Percentiles rank a stretch among this genome's conserved stretches.
These are phyloP conservation scores for Cyclotella sp. DNA, from an alignment of 108 stramenopile genomes.

Conservation along the genomic window DNA sequence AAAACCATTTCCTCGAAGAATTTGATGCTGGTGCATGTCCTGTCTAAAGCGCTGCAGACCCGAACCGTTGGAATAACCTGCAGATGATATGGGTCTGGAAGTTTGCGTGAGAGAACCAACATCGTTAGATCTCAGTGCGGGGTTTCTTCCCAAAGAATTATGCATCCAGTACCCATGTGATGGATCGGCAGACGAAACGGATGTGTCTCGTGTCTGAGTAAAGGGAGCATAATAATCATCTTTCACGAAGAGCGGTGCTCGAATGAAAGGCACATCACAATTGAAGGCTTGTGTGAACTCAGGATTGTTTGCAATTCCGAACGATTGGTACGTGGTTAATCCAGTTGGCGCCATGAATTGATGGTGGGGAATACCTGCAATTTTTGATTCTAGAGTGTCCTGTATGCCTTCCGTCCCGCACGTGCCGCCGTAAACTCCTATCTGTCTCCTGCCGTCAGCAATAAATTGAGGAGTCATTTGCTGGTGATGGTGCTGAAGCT, in stretches of 20 bases:
- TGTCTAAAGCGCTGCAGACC: constrained; percentile 3
- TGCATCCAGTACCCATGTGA: not conserved
- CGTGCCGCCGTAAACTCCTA: no score
- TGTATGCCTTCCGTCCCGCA: not conserved
- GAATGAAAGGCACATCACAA: not conserved
- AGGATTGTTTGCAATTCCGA: not conserved
- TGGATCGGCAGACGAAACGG: not conserved
- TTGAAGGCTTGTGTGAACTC: not conserved
- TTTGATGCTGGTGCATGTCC: not conserved
- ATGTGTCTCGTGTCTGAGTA: not conserved
- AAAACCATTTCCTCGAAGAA: not conserved
- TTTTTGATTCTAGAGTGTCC: not conserved
- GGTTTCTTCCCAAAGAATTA: not conserved
- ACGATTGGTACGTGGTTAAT: not conserved
- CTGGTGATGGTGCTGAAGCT: constrained; percentile 44
- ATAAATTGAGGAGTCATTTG: not conserved
- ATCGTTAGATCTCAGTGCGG: not conserved
- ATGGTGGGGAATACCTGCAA: no score
- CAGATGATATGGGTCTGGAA: constrained; percentile 10
- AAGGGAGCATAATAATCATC: not conserved
- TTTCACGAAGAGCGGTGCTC: not conserved
- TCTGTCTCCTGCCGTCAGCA: not conserved
- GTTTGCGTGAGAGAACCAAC: not conserved
- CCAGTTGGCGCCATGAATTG: not conserved
- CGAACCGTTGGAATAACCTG: constrained; percentile 5